Conservation (phyloP, 345 rosid genomes). For the Noccaea caerulescens region DNA sequence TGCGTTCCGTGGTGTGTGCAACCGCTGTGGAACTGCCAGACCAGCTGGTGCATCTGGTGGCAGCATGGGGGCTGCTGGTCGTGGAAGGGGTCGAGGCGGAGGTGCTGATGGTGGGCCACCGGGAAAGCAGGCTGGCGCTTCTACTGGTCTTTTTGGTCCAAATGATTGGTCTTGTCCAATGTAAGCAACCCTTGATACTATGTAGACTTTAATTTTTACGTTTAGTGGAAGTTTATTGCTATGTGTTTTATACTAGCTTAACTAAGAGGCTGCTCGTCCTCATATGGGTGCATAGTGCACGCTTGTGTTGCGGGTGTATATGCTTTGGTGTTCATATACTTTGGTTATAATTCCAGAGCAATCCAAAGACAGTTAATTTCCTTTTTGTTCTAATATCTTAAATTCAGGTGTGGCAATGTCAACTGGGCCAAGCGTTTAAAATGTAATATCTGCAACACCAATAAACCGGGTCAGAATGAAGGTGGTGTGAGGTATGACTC, state of each 20-base stretch:
- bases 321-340: neutral
- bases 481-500: slow-evolving; percentile 87
- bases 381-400: neutral
- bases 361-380: neutral
- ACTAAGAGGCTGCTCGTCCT: neutral
- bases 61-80: slow-evolving; percentile 73
- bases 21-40: slow-evolving; percentile 94
- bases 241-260: slow-evolving; percentile 1
- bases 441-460: slow-evolving; percentile 97
- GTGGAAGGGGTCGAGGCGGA: slow-evolving; percentile 81
- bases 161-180: slow-evolving; percentile 99
- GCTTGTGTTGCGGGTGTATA: neutral
- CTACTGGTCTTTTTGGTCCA: slow-evolving; percentile 94
- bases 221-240: slow-evolving; percentile 6
- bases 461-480: slow-evolving; percentile 92
- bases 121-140: slow-evolving; percentile 59
- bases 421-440: slow-evolving; percentile 97
- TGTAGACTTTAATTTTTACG: neutral
- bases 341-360: neutral
- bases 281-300: neutral
- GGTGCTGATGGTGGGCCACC: slow-evolving; percentile 51
- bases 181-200: slow-evolving; percentile 51
- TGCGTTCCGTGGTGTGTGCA: slow-evolving; percentile 97
- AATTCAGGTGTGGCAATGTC: slow-evolving; percentile 90
- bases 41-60: slow-evolving; percentile 87